Evolutionary conservation across 225 moss, liverwort and hornwort species (phyloP).

Genomic region (Polytrichum formosum): DNA sequence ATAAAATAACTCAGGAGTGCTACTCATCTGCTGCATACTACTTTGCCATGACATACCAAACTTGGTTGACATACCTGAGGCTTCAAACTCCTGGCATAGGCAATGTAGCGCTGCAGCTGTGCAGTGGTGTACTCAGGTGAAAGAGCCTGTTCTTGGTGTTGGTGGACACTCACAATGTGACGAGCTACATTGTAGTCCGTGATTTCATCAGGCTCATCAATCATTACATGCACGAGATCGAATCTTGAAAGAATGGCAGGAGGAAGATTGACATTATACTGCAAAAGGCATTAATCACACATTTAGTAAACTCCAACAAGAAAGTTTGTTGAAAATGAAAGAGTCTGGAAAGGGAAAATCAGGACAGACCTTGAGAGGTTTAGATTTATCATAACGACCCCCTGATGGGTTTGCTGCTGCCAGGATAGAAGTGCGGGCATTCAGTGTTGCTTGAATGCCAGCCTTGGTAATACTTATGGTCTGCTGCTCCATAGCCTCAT

Average conservation of each 20-base stretch:
- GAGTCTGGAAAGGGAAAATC: background rate
- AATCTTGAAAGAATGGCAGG: conserved; percentile 98
- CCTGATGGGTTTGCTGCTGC: conserved; percentile 99
- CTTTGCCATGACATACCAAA: no score
- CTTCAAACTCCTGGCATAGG: conserved; percentile 81
- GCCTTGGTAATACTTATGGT: conserved; percentile 99
- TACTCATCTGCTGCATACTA: no score
- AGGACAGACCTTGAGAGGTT: conserved; percentile 77
- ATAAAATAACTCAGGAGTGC: no score
- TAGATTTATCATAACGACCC: conserved; percentile 98
- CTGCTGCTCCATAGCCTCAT: conserved; percentile 99
- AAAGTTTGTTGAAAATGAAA: no score
- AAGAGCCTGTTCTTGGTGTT: conserved; percentile 82
- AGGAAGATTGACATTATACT: conserved; percentile 98
- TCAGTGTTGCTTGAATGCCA: conserved; percentile 97
- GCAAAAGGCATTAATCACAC: conserved; percentile 23
- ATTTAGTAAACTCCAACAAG: no score
- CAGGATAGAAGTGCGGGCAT: conserved; percentile 96
- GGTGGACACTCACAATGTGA: conserved; percentile 92
- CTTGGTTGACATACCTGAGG: conserved; percentile 53
- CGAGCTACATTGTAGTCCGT: conserved; percentile 83
- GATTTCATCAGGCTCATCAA: conserved; percentile 93
- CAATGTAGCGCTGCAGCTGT: conserved; percentile 97
- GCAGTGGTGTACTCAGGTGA: conserved; percentile 79
- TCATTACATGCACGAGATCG: conserved; percentile 98